Evolutionary conservation across 768 basidiomycete genomes (phyloP), one percentile per base, ranked within the genome.

Genomic region (Phylloporus sp.): DNA sequence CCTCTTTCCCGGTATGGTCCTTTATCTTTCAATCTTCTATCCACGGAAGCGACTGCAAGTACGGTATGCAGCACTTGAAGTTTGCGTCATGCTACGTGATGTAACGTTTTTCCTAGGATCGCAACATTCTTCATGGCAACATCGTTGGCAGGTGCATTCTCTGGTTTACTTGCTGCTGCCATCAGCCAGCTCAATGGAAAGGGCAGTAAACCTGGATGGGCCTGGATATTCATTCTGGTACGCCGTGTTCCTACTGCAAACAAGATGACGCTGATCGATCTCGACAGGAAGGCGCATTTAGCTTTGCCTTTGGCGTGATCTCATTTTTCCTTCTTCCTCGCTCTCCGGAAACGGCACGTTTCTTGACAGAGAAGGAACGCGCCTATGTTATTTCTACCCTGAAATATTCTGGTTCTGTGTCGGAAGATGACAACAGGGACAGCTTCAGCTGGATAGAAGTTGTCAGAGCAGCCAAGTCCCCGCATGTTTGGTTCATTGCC

Each of bases 121-220:
- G 68, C 72, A 0, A 34, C 57, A 1, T 71, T 73, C 53, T 68
- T 65, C 41, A 61, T 67, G 0, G 55, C 69, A 3, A 72, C 79
- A 3, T 79, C 79, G 17, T 65, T 80, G 3, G 73, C 81, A 0
- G 76, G 78, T 1, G 75, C 79, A 1, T 82, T 83, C 55, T 82
- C 80, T 4, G 83, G 84, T 29, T 65, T 86, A 6, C 70, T 86
- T 4, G 82, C 83, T 0, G 69, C 78, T 36, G 80, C 71, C 1
- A 82, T 86, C 41, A 56, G 70, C n/a, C 64, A 77, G 10, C 76
- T 86, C 70, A 61, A 82, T 34, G 79, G 78, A 13, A 62, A 71
- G 5, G 67, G n/a, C n/a, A n/a, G n/a, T n/a, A n/a, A n/a, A n/a
- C n/a, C n/a, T n/a, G n/a, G n/a, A n/a, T n/a, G n/a, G 82, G 68